Evolutionary conservation across 257 asterid genomes (phyloP).

Genomic region (Echium plantagineum): DNA sequence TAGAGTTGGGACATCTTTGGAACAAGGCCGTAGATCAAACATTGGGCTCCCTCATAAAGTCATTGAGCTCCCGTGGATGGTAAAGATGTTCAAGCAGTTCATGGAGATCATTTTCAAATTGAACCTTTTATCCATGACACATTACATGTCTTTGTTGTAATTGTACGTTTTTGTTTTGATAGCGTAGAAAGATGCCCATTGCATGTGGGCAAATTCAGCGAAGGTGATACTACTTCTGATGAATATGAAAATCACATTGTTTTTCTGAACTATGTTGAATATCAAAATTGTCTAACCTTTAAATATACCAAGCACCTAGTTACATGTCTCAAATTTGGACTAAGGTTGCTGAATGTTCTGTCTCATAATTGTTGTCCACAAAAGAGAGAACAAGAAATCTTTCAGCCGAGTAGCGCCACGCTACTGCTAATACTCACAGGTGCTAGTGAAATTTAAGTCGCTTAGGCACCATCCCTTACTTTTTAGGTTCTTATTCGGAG

Average conservation of each 20-base stretch:
- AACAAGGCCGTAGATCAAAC: constrained; percentile 39
- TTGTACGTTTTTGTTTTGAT: neutral
- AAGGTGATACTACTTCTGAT: neutral
- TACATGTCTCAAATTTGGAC: neutral
- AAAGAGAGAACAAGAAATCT: no score
- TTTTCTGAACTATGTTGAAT: neutral
- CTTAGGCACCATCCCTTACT: no score
- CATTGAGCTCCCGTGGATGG: constrained; percentile 42
- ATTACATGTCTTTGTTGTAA: neutral
- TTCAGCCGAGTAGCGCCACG: no score
- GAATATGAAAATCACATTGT: neutral
- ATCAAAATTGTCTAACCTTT: neutral
- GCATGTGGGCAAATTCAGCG: neutral
- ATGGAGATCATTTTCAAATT: neutral
- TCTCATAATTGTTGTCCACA: no score
- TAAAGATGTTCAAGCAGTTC: constrained; percentile 11
- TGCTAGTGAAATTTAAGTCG: no score
- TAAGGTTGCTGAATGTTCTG: neutral
- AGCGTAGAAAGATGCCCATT: neutral
- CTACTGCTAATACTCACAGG: no score
- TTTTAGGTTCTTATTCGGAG: no score
- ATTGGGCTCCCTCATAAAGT: constrained; percentile 27
- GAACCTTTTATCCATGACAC: neutral
- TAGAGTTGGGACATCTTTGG: constrained; percentile 37
- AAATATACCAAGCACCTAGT: no score